Evolutionary conservation across 2,329 filamentous ascomycete genomes (phyloP).

Genomic region (Chalaropsis ovoidea): DNA sequence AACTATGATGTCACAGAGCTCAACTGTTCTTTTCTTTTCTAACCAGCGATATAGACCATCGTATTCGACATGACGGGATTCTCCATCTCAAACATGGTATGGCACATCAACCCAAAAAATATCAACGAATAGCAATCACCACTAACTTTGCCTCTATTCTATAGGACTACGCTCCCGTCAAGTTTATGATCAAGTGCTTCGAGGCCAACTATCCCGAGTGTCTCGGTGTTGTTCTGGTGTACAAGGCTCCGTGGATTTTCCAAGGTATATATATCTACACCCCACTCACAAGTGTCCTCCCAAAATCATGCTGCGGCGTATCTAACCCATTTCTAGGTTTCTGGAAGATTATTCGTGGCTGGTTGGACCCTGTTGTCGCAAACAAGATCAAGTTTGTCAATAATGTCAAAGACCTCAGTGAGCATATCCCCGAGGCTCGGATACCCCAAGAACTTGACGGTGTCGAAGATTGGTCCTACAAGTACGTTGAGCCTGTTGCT

Average conservation of each 20-base stretch:
- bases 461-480: constrained; percentile 72
- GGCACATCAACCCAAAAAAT: not conserved
- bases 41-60: constrained; percentile 52
- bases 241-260: constrained; percentile 96
- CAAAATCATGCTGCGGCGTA: not conserved
- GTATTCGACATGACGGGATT: constrained; percentile 96
- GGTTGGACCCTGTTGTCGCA: constrained; percentile 94
- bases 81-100: constrained; percentile 77
- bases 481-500: constrained; percentile 63
- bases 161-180: constrained; percentile 85
- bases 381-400: constrained; percentile 90
- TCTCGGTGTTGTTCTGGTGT: constrained; percentile 78
- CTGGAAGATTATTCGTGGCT: constrained; percentile 89
- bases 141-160: constrained; percentile 26
- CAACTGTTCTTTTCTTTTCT: constrained; percentile 24
- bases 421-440: constrained; percentile 59
- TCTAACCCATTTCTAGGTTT: constrained; percentile 49
- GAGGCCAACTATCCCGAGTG: constrained; percentile 97
- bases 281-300: not conserved
- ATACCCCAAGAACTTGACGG: constrained; percentile 80
- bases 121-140: not conserved
- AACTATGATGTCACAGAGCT: not conserved
- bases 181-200: constrained; percentile 99
- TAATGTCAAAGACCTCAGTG: constrained; percentile 63
- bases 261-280: constrained; percentile 53